Conservation (phyloP, 2,329 filamentous ascomycete species). For the Raffaelea deltoideospora region DNA sequence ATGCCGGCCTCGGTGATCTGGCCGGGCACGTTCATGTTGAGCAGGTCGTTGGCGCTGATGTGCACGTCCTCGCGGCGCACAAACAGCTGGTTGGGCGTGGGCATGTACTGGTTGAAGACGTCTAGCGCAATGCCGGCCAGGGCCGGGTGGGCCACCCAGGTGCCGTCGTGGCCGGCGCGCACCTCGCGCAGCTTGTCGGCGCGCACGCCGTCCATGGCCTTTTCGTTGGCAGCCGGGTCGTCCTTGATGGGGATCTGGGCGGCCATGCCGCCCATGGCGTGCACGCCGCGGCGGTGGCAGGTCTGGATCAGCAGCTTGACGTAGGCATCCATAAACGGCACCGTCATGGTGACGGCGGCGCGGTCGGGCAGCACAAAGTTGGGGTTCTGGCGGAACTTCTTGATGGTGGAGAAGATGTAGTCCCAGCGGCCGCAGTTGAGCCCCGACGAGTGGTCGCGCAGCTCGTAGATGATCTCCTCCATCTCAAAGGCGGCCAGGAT, state of each 20-base stretch:
- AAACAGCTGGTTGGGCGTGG: constrained; percentile 92
- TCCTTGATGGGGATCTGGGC: constrained; percentile 98
- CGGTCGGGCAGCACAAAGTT: constrained; percentile 90
- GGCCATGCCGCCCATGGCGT: constrained; percentile 98
- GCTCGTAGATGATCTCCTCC: constrained; percentile 99
- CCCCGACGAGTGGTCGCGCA: constrained; percentile 88
- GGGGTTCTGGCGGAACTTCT: constrained; percentile 94
- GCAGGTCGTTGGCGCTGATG: constrained; percentile 74
- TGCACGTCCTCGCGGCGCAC: constrained; percentile 77
- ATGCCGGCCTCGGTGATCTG: constrained; percentile 87
- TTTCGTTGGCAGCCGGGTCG: constrained; percentile 78
- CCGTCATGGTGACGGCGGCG: constrained; percentile 86
- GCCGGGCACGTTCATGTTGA: constrained; percentile 97
- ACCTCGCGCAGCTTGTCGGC: constrained; percentile 95
- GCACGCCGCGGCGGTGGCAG: constrained; percentile 91
- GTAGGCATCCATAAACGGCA: constrained; percentile 96
- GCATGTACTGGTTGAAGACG: constrained; percentile 97
- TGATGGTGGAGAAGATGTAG: constrained; percentile 99
- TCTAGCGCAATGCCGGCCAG: constrained; percentile 78
- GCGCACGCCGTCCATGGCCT: constrained; percentile 83
- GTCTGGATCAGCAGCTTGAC: constrained; percentile 97
- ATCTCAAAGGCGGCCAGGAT: constrained; percentile 98
- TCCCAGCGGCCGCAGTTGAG: constrained; percentile 99
- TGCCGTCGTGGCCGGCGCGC: constrained; percentile 84
- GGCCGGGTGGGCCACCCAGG: constrained; percentile 94